Evolutionary conservation across 2,329 filamentous ascomycete species (phyloP).

Genomic region (Cryphonectria radicalis): DNA sequence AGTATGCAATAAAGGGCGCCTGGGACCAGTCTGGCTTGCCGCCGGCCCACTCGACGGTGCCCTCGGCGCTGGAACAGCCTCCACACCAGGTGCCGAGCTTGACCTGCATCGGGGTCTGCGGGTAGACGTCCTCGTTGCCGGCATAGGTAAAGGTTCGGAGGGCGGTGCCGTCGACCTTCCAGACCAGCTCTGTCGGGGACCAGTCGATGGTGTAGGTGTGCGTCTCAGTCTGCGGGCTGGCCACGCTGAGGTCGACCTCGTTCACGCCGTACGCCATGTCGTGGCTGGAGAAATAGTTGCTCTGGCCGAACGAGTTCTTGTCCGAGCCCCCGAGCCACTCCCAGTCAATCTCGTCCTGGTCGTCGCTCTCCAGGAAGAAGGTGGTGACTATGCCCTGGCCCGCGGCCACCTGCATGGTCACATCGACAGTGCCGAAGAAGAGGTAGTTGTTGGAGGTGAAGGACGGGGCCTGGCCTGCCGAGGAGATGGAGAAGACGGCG

Average conservation of each 20-base stretch:
- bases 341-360: constrained; percentile 94
- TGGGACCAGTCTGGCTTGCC: constrained; percentile 58
- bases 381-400: constrained; percentile 89
- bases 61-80: constrained; percentile 53
- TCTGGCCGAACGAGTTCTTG: constrained; percentile 69
- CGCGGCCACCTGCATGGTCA: constrained; percentile 76
- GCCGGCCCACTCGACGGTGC: constrained; percentile 71
- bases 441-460: constrained; percentile 85
- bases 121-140: constrained; percentile 51
- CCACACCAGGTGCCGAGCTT: constrained; percentile 64
- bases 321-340: constrained; percentile 85
- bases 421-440: constrained; percentile 91
- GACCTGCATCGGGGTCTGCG: constrained; percentile 71
- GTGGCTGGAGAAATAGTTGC: constrained; percentile 83
- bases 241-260: constrained; percentile 44
- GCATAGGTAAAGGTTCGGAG: constrained; percentile 53
- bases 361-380: constrained; percentile 86
- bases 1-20: constrained; percentile 59
- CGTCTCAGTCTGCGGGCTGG: constrained; percentile 54
- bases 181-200: constrained; percentile 61
- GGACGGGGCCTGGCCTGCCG: constrained; percentile 68
- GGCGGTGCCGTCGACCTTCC: constrained; percentile 58
- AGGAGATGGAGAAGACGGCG: constrained; percentile 68
- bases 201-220: constrained; percentile 74
- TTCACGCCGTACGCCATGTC: constrained; percentile 65